Evolutionary conservation across 192 early-diverging fungal species (phyloP), one percentile per base, ranked within the genome.

Genomic region (Coemansia furcata): DNA sequence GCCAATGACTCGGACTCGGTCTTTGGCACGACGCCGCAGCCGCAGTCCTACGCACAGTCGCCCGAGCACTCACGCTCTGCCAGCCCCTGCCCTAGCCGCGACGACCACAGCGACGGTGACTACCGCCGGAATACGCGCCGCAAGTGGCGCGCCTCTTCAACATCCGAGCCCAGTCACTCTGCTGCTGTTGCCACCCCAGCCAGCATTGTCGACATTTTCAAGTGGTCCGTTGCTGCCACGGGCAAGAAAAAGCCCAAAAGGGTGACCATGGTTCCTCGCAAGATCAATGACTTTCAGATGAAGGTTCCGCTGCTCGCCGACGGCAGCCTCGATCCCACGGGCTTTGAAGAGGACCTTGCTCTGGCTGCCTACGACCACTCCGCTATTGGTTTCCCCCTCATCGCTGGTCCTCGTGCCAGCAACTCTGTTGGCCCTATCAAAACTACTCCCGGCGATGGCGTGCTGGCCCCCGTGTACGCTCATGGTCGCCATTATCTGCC

Each of bases 181-280:
- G 36, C 63, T n/a, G 62, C 35, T 4, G 37, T 35, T 29, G 50
- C 58, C 0, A 81, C 78, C n/a, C 60, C 78, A 2, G 66, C 78
- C 14, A 61, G 64, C 49, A 76, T 76, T 10, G 63, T 59, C 3
- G 78, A 81, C 64, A 69, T 57, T 40, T 81, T 81, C 71, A 65
- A 67, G 61, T 81, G 78, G 78, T 62, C 67, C 2, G 62, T 49
- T 10, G 37, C 46, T 12, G 29, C 71, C 7, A 33, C 54, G 21
- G 58, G 30, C 58, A 69, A 63, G 30, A 65, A 62, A 46, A 69
- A 65, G 57, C 17, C 32, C 15, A 66, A 63, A 38, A 47, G 57
- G 17, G 35, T 14, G 6, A 61, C 74, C 10, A 46, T 26, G 8
- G 73, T 73, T 61, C 78, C 78, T 29, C 65, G 62, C 36, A 39